These are phyloP conservation scores for Stagonosporopsis vannaccii DNA, from an alignment of 2,329 filamentous ascomycete species.

Conservation along the genomic window DNA sequence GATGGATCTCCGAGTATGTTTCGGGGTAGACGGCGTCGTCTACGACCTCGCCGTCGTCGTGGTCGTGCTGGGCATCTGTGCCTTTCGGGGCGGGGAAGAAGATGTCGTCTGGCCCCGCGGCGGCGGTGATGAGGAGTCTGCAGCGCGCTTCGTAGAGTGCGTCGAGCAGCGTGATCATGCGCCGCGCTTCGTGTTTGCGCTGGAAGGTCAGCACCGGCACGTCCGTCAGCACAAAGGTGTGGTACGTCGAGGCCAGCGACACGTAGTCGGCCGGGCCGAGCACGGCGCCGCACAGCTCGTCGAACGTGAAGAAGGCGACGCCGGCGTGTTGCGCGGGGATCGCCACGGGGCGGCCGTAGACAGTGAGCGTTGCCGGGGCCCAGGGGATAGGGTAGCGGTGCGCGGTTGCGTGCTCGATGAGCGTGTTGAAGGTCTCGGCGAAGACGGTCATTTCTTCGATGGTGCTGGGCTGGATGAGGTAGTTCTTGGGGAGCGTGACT, in stretches of 20 bases:
- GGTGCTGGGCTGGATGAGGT: slow-evolving; percentile 41
- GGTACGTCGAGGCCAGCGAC: slow-evolving; percentile 78
- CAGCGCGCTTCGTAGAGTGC: slow-evolving; percentile 80
- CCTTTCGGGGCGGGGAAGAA: slow-evolving; percentile 69
- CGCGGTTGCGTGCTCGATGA: slow-evolving; percentile 29
- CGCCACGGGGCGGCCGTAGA: slow-evolving; percentile 70
- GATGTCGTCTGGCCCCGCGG: slow-evolving; percentile 72
- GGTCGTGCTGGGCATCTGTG: background rate
- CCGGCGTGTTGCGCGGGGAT: slow-evolving; percentile 67
- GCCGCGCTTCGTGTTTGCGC: slow-evolving; percentile 80
- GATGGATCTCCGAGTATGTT: slow-evolving; percentile 76
- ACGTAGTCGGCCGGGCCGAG: slow-evolving; percentile 86
- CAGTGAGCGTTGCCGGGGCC: slow-evolving; percentile 54
- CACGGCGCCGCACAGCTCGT: slow-evolving; percentile 67
- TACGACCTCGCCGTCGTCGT: slow-evolving; percentile 9
- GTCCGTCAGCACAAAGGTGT: slow-evolving; percentile 76
- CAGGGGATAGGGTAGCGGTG: slow-evolving; percentile 53
- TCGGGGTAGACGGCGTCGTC: slow-evolving; percentile 69
- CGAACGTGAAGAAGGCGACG: slow-evolving; percentile 71
- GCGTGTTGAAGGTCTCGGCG: slow-evolving; percentile 30
- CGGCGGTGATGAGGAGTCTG: slow-evolving; percentile 74
- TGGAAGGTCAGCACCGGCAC: slow-evolving; percentile 71
- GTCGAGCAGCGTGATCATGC: slow-evolving; percentile 82
- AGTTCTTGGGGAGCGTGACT: slow-evolving; percentile 42
- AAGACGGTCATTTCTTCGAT: slow-evolving; percentile 30